Evolutionary conservation across 208 protist species (phyloP).

Genomic region (Leishmania turanica): DNA sequence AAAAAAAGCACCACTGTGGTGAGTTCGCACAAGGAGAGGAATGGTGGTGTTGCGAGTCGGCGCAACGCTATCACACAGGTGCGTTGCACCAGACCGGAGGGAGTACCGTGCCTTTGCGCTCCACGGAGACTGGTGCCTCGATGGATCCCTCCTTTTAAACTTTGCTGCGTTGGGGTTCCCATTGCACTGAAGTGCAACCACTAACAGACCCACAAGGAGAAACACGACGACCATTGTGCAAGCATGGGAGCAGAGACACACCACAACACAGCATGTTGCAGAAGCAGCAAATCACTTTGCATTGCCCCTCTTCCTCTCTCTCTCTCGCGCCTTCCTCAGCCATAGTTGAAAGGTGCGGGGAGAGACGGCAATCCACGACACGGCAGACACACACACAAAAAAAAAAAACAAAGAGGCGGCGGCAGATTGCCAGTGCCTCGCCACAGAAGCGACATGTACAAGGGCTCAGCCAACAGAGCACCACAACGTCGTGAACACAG

Average conservation of each 20-base stretch:
- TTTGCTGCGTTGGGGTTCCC: not conserved
- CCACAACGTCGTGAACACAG: not conserved
- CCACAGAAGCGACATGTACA: not conserved
- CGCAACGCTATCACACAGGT: not conserved
- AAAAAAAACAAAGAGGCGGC: not conserved
- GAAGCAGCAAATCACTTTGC: not conserved
- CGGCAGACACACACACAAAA: too few relatives aligned
- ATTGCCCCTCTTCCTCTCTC: not conserved
- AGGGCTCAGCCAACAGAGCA: not conserved
- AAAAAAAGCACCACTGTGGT: not conserved
- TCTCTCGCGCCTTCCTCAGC: not conserved
- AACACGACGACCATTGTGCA: not conserved
- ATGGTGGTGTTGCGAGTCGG: not conserved
- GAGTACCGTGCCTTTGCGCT: not conserved
- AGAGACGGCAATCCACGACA: too few relatives aligned
- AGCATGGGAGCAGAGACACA: not conserved
- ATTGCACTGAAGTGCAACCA: not conserved
- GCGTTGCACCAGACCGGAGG: not conserved
- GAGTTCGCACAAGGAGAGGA: not conserved
- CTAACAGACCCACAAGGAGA: not conserved
- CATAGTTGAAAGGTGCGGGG: too few relatives aligned
- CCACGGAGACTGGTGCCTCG: not conserved
- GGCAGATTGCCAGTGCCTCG: not conserved
- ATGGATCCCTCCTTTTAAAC: not conserved
- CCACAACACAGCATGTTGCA: not conserved